Evolutionary conservation across 139 green algal genomes (phyloP).

Genomic region (Picocystis salinarum): DNA sequence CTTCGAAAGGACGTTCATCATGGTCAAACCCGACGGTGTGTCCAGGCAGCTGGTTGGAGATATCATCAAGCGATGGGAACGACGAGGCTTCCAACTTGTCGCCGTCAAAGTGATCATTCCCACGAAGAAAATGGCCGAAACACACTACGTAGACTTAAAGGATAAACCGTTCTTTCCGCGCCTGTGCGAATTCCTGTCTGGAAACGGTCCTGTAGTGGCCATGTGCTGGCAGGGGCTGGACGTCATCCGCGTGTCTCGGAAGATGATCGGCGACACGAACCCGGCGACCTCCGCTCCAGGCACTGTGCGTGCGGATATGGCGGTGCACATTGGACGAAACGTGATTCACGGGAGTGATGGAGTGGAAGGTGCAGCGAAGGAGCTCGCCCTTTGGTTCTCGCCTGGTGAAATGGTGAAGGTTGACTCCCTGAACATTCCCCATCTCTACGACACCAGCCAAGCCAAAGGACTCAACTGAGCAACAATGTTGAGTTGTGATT

Average conservation of each 20-base stretch:
- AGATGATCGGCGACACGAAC: constrained; percentile 7
- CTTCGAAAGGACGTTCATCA: constrained; percentile 4
- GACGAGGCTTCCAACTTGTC: constrained; percentile 77
- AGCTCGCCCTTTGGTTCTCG: constrained; percentile 6
- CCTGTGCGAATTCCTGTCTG: background rate
- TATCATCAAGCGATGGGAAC: constrained; percentile 53
- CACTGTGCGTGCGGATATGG: constrained; percentile 3
- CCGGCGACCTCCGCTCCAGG: constrained; percentile 3
- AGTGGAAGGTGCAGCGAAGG: constrained; percentile 2
- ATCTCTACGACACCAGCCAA: background rate
- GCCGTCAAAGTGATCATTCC: constrained; percentile 41
- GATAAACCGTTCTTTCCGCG: background rate
- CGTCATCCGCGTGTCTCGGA: background rate
- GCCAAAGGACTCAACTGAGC: too few relatives aligned
- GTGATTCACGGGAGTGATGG: constrained; percentile 6
- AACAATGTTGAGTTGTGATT: too few relatives aligned
- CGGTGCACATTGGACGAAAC: constrained; percentile 3
- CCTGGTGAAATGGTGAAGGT: background rate
- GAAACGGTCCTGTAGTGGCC: constrained; percentile 1
- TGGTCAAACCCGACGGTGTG: constrained; percentile 42
- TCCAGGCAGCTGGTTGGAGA: constrained; percentile 38
- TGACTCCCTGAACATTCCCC: background rate
- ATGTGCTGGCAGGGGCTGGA: constrained; percentile 7
- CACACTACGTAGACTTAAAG: background rate
- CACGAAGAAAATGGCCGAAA: background rate